Conservation (phyloP, 2,329 filamentous ascomycete species). For the Colletotrichum australisinense region DNA sequence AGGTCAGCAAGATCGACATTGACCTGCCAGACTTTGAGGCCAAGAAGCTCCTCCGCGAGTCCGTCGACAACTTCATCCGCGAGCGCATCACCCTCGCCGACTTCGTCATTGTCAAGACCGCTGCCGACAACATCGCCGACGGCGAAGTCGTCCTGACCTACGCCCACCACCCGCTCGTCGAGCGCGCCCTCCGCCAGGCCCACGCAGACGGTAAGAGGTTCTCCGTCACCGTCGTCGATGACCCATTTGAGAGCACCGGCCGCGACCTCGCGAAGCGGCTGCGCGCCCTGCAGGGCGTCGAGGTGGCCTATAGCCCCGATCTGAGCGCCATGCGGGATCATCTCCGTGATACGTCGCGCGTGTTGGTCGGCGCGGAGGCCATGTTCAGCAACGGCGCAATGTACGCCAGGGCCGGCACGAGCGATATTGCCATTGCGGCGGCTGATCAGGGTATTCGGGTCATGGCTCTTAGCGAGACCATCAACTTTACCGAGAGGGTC, state of each 20-base stretch:
- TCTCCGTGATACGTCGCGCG: constrained; percentile 74
- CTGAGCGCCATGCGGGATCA: constrained; percentile 81
- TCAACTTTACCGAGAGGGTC: constrained; percentile 91
- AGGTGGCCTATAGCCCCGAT: constrained; percentile 83
- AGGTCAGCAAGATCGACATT: constrained; percentile 91
- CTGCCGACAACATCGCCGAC: constrained; percentile 79
- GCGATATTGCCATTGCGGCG: constrained; percentile 86
- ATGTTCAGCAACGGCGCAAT: constrained; percentile 96
- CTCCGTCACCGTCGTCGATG: constrained; percentile 86
- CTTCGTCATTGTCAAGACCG: constrained; percentile 83
- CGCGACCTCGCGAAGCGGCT: constrained; percentile 76
- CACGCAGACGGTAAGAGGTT: constrained; percentile 78
- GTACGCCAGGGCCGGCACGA: constrained; percentile 89
- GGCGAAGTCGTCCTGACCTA: constrained; percentile 89
- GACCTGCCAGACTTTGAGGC: constrained; percentile 84
- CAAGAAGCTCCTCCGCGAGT: constrained; percentile 74
- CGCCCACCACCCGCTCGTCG: constrained; percentile 86
- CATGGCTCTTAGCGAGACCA: constrained; percentile 90
- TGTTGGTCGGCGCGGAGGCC: constrained; percentile 90
- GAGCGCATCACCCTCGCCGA: constrained; percentile 91
- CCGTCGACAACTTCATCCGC: constrained; percentile 90
- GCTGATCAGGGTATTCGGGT: constrained; percentile 81
- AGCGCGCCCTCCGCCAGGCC: constrained; percentile 82
- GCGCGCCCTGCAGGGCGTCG: constrained; percentile 58
- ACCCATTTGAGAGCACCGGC: constrained; percentile 65